Conservation (phyloP, 2,329 filamentous ascomycete genomes). For the Nigrospora sphaerica region DNA sequence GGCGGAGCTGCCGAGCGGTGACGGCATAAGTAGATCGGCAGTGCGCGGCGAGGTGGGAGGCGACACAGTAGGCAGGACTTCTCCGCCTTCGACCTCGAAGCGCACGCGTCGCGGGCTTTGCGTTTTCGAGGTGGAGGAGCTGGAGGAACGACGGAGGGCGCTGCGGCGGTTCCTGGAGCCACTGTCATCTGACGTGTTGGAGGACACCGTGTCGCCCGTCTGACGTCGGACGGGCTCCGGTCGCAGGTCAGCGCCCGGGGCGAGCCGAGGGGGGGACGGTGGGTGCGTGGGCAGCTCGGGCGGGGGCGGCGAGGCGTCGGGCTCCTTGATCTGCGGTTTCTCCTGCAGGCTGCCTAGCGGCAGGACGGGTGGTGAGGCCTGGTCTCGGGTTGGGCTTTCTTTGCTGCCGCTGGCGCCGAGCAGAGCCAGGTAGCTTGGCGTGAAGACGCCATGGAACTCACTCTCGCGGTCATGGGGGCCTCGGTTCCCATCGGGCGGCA, state of each 20-base stretch:
- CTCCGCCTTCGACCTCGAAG: constrained; percentile 53
- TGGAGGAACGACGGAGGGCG: constrained; percentile 50
- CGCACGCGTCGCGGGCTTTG: constrained; percentile 55
- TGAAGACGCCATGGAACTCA: constrained; percentile 57
- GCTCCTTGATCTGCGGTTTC: constrained; percentile 11
- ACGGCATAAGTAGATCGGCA: constrained; percentile 20
- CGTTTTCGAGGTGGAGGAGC: constrained; percentile 34
- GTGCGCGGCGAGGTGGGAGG: constrained; percentile 30
- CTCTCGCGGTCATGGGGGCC: constrained; percentile 48
- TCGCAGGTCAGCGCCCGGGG: constrained; percentile 13
- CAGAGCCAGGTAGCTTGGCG: constrained; percentile 54
- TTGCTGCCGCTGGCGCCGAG: constrained; percentile 38
- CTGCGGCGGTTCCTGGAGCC: constrained; percentile 43
- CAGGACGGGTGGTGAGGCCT: constrained; percentile 7
- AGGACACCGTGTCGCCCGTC: constrained; percentile 43
- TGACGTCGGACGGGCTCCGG: constrained; percentile 29
- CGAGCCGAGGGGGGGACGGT: constrained; percentile 5
- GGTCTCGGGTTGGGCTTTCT: neutral
- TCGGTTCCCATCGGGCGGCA: constrained; percentile 24
- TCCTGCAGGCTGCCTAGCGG: constrained; percentile 7
- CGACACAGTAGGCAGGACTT: constrained; percentile 53
- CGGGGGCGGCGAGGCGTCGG: constrained; percentile 6
- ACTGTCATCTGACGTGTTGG: constrained; percentile 45
- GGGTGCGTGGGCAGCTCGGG: constrained; percentile 10
- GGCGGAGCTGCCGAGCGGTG: constrained; percentile 19